phyloP scores from a whole-genome alignment of 176 grass and related monocot species.

The Ensete ventricosum region DNA sequence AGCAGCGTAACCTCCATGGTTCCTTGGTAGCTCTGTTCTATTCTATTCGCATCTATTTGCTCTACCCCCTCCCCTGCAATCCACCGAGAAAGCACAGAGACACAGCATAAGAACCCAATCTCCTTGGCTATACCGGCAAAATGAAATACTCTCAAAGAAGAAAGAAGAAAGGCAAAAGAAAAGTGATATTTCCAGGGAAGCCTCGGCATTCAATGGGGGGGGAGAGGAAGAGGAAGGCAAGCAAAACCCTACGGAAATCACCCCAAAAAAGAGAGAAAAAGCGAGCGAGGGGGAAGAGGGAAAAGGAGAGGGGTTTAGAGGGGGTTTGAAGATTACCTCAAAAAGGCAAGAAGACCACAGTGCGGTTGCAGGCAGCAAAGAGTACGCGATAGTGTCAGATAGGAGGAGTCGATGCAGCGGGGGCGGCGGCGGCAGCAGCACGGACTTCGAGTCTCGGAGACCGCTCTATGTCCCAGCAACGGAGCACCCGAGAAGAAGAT shows the following conservation, averaged over 20 bases:
- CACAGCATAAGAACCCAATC: not conserved
- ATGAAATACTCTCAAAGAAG: not conserved
- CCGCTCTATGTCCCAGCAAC: not conserved
- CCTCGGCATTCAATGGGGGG: not conserved
- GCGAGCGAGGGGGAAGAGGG: not conserved
- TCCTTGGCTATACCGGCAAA: not conserved
- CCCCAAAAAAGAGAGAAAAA: not conserved
- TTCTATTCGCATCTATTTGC: not conserved
- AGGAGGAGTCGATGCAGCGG: not conserved
- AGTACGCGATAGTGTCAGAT: not conserved
- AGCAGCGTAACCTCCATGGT: constrained; percentile 17
- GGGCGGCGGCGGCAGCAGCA: not conserved
- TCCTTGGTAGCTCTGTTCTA: not conserved
- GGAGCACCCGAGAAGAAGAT: not conserved
- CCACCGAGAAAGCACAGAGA: not conserved
- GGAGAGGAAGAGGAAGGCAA: not conserved
- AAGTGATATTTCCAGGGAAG: too few species aligned
- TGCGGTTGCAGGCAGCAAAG: not conserved
- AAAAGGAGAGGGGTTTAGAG: not conserved
- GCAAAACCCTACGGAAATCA: not conserved
- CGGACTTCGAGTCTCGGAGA: not conserved
- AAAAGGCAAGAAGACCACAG: not conserved
- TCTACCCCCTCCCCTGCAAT: not conserved
- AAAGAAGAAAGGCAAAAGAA: not conserved
- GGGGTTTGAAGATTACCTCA: not conserved